Percentiles rank a stretch among this genome's conserved stretches.
These are phyloP conservation scores for Penicillium verrucosum DNA, from an alignment of 2,329 filamentous ascomycete species.

Conservation along the genomic window DNA sequence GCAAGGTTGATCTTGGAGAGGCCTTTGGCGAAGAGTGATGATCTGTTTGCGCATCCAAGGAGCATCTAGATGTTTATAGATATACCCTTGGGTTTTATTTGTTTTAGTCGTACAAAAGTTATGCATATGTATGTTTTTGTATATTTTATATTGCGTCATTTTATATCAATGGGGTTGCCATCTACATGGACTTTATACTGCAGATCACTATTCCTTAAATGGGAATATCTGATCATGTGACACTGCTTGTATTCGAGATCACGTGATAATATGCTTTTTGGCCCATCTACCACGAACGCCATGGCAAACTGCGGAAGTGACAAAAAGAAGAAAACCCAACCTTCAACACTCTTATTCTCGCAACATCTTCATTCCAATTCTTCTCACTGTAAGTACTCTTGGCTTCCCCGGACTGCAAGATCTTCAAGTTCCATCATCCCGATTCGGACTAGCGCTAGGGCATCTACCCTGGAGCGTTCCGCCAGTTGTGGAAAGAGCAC, in stretches of 20 bases:
- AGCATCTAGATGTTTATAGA: slow-evolving; percentile 25
- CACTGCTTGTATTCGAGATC: background rate
- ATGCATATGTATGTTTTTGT: slow-evolving; percentile 9
- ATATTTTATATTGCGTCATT: slow-evolving; percentile 5
- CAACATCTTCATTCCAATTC: background rate
- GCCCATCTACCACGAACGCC: background rate
- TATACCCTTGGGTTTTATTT: slow-evolving; percentile 25
- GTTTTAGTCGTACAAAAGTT: slow-evolving; percentile 23
- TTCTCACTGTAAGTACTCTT: background rate
- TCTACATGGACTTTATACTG: background rate
- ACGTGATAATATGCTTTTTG: background rate
- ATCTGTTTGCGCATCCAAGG: slow-evolving; percentile 19
- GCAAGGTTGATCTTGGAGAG: slow-evolving; percentile 78
- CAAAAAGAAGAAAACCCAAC: too few relatives aligned
- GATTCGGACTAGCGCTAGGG: slow-evolving; percentile 17
- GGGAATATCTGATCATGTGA: background rate
- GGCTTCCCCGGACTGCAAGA: slow-evolving; percentile 7
- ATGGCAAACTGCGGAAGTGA: background rate
- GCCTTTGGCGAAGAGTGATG: slow-evolving; percentile 25
- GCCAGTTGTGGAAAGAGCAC: slow-evolving; percentile 5
- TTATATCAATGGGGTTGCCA: background rate
- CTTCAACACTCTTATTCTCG: background rate
- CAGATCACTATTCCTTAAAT: background rate
- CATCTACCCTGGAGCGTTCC: slow-evolving; percentile 1
- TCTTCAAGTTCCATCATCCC: slow-evolving; percentile 5